Evolutionary conservation across 2,329 filamentous ascomycete species (phyloP).

Genomic region (Colletotrichum musicola): DNA sequence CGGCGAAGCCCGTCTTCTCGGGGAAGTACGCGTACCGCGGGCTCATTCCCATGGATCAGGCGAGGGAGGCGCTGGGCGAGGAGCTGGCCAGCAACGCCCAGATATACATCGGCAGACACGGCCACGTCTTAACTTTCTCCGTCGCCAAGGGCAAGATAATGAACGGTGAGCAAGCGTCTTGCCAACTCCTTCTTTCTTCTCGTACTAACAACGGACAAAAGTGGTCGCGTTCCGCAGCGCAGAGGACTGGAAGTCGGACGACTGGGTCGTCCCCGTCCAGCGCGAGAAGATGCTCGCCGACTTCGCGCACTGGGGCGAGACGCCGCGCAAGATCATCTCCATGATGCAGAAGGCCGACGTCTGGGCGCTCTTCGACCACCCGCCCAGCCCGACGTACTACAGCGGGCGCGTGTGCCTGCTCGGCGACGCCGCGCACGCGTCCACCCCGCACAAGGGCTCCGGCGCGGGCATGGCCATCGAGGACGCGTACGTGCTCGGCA

Average conservation of each 20-base stretch:
- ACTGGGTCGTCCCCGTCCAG: constrained; percentile 24
- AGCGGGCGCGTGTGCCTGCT: constrained; percentile 41
- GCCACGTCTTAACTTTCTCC: constrained; percentile 70
- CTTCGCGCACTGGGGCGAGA: constrained; percentile 30
- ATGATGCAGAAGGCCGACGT: constrained; percentile 34
- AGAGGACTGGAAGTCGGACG: constrained; percentile 27
- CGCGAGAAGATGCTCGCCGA: constrained; percentile 33
- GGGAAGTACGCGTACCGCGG: constrained; percentile 70
- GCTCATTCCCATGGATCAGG: constrained; percentile 61
- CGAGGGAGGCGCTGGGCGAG: constrained; percentile 60
- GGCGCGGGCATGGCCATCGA: constrained; percentile 44
- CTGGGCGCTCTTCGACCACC: constrained; percentile 37
- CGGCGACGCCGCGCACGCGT: constrained; percentile 45
- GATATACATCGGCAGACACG: constrained; percentile 68
- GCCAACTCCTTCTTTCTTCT: too few species aligned
- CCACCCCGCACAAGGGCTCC: constrained; percentile 43
- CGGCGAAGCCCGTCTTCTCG: constrained; percentile 57
- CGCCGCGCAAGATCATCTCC: constrained; percentile 18
- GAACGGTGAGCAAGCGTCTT: constrained; percentile 60
- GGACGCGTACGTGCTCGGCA: constrained; percentile 43
- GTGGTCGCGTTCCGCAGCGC: constrained; percentile 29
- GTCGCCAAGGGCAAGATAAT: constrained; percentile 66
- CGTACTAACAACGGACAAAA: constrained; percentile 5
- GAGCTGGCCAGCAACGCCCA: constrained; percentile 50
- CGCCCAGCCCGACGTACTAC: constrained; percentile 37